Percentiles rank a stretch among this genome's conserved stretches.
Conservation (phyloP, 192 early-diverging fungal species). For the Coemansia sp. region DNA sequence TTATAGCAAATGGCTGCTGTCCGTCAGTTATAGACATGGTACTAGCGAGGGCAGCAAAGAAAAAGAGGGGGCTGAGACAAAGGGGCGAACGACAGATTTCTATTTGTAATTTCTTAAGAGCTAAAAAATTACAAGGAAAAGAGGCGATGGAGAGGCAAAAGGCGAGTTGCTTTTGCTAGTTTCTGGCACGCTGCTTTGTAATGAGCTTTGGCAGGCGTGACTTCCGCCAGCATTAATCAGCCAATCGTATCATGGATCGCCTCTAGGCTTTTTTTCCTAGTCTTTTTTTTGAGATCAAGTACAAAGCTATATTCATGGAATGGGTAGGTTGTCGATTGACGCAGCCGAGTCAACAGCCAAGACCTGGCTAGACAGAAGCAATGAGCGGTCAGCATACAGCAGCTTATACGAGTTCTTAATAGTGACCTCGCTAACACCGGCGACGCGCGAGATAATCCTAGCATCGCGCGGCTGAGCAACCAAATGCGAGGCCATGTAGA, state of each 20-base stretch:
- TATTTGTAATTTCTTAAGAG: not conserved
- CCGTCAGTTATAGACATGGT: not conserved
- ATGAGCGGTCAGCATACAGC: slow-evolving; percentile 59
- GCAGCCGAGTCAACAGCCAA: slow-evolving; percentile 19
- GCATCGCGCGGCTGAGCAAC: slow-evolving; percentile 66
- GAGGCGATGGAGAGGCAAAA: slow-evolving; percentile 1
- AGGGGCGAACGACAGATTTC: not conserved
- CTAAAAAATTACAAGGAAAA: not conserved
- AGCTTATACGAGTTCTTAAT: slow-evolving; percentile 83
- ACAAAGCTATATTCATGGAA: slow-evolving; percentile 2
- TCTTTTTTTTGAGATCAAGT: not conserved
- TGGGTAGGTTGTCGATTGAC: slow-evolving; percentile 22
- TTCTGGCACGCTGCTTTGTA: not conserved
- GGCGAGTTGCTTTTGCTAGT: not conserved
- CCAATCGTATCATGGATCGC: not conserved
- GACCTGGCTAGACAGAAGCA: slow-evolving; percentile 48
- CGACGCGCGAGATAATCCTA: slow-evolving; percentile 76
- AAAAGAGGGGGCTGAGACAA: not conserved
- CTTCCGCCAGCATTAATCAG: not conserved
- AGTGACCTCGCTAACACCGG: slow-evolving; percentile 92
- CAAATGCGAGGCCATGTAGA: slow-evolving; percentile 82
- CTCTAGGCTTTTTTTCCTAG: slow-evolving; percentile 12
- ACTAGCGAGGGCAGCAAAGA: not conserved
- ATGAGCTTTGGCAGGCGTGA: not conserved
- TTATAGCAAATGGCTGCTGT: not conserved